Evolutionary conservation across 1,284 basidiomycete species (phyloP).

Genomic region (Mycena sp.): DNA sequence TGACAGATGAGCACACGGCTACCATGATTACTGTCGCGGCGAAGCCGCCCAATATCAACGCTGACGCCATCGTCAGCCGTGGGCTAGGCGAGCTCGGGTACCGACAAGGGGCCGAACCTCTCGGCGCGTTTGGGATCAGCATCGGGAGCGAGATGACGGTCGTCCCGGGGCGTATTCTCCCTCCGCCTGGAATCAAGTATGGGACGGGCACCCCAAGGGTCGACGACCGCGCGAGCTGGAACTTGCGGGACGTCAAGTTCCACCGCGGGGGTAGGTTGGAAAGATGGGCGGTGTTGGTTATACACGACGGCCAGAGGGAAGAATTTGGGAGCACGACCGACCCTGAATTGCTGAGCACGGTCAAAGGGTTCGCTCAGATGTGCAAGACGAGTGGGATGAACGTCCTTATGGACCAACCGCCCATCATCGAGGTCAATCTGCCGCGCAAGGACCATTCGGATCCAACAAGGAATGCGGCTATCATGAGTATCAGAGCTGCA

Average conservation of each 20-base stretch:
- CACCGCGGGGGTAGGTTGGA: slow-evolving; percentile 58
- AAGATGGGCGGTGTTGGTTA: slow-evolving; percentile 72
- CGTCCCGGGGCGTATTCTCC: slow-evolving; percentile 75
- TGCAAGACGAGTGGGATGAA: slow-evolving; percentile 71
- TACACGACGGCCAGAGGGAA: slow-evolving; percentile 63
- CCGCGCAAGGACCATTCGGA: slow-evolving; percentile 57
- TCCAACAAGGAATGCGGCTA: slow-evolving; percentile 57
- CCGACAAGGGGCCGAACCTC: slow-evolving; percentile 49
- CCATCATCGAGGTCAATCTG: slow-evolving; percentile 49
- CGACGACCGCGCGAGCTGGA: slow-evolving; percentile 77
- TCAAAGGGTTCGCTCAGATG: slow-evolving; percentile 62
- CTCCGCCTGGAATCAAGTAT: slow-evolving; percentile 68
- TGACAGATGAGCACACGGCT: slow-evolving; percentile 72
- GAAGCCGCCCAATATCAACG: slow-evolving; percentile 74
- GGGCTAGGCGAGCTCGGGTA: slow-evolving; percentile 74
- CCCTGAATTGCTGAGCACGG: slow-evolving; percentile 53
- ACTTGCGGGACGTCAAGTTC: slow-evolving; percentile 70
- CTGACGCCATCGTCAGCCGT: slow-evolving; percentile 59
- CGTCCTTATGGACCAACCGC: slow-evolving; percentile 47
- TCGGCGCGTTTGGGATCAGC: slow-evolving; percentile 66
- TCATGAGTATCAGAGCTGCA: slow-evolving; percentile 42
- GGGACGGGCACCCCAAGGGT: slow-evolving; percentile 54
- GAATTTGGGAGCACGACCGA: slow-evolving; percentile 59
- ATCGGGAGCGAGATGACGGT: slow-evolving; percentile 75
- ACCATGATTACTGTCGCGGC: slow-evolving; percentile 76